Conservation (phyloP, 345 rosid genomes). For the Eucalyptus guilfoylei region DNA sequence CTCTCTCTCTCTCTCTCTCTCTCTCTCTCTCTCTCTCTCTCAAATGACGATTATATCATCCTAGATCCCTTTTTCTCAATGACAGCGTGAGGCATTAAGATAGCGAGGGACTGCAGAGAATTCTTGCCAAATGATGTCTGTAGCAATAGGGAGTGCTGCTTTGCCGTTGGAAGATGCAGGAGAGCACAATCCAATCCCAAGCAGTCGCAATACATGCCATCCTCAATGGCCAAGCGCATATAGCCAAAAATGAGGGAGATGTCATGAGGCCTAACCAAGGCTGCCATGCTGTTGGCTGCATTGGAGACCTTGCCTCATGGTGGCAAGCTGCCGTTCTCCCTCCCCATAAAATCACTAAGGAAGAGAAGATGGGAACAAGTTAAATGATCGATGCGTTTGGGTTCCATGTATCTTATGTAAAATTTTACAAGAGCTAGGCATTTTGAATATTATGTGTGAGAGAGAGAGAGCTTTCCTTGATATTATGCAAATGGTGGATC, state of each 20-base stretch:
- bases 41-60: neutral
- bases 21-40: neutral
- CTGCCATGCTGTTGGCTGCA: neutral
- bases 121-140: neutral
- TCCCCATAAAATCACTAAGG: neutral
- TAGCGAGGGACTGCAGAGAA: neutral
- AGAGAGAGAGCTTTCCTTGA: neutral
- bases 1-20: neutral
- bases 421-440: neutral
- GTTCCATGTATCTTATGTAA: neutral
- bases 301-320: neutral
- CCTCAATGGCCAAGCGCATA: neutral
- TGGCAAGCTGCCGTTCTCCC: neutral
- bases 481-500: neutral
- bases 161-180: neutral
- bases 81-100: neutral
- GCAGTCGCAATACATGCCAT: neutral
- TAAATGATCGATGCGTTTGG: too few relatives aligned
- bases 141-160: neutral
- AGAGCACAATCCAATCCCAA: accelerated
- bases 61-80: neutral
- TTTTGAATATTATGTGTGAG: neutral
- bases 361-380: neutral
- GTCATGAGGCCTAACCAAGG: neutral
- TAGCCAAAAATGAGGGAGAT: neutral